phyloP scores from a whole-genome alignment of 1,284 basidiomycete species.

The Violaceomyces palustris region DNA sequence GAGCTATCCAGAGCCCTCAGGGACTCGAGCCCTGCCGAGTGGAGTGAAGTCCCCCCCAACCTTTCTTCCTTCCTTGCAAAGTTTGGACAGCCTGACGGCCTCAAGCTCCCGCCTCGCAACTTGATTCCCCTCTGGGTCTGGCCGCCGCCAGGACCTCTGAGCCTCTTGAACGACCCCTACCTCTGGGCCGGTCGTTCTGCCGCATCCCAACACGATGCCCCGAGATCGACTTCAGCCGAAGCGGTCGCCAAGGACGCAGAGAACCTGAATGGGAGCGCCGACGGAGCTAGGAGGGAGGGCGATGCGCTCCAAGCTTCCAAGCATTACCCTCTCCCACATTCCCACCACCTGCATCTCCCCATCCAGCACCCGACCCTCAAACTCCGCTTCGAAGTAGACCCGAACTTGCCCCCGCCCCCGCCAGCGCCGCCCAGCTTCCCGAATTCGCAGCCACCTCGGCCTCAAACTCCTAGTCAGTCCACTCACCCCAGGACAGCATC shows the following conservation, averaged over 20 bases:
- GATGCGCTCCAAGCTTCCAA: not conserved
- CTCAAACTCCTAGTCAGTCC: slow-evolving; percentile 11
- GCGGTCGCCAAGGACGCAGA: no score
- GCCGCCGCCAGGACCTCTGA: slow-evolving; percentile 24
- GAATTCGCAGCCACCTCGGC: not conserved
- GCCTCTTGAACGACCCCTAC: slow-evolving; percentile 16
- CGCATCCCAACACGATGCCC: not conserved
- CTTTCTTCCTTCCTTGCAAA: slow-evolving; percentile 38
- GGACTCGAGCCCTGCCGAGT: slow-evolving; percentile 30
- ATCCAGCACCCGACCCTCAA: slow-evolving; percentile 45
- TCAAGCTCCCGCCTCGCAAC: slow-evolving; percentile 30
- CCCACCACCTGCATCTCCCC: slow-evolving; percentile 19
- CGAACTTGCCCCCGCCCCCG: slow-evolving; percentile 16
- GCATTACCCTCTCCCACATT: no score
- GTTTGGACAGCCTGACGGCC: slow-evolving; percentile 43
- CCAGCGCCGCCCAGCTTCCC: not conserved
- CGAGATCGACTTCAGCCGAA: not conserved
- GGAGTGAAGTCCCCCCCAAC: slow-evolving; percentile 34
- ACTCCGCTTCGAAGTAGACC: slow-evolving; percentile 36
- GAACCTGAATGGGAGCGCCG: no score
- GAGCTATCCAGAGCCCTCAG: slow-evolving; percentile 40
- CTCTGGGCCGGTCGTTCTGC: slow-evolving; percentile 7
- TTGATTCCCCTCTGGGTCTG: slow-evolving; percentile 40
- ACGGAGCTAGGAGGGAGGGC: no score
- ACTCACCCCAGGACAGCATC: slow-evolving; percentile 3